Base-by-base conservation (phyloP, 192 early-diverging fungal genomes). In the Geranomyces variabilis region DNA sequence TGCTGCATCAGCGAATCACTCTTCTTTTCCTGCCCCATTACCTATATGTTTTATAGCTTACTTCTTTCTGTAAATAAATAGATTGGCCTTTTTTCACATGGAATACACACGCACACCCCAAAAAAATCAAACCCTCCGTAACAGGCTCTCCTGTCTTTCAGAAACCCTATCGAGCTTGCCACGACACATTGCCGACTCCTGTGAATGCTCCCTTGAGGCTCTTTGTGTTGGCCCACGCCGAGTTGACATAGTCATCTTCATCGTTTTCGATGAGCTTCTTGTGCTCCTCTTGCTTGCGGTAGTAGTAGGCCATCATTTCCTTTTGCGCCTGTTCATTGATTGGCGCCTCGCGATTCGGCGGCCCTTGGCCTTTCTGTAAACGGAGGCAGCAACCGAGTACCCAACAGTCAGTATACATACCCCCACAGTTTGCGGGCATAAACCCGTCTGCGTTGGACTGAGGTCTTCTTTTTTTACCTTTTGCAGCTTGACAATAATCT, bases 301-400 rank as follows among this genome's bases (percentile, higher is more conserved):
- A 84, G 60, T 85, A 88, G 66, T 81, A 87, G 29, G 83, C 84
- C 83, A 87, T 87, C 77, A 88, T 71, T 30, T 87, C 75, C 74
- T 80, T 87, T 69, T 86, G 85, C 43, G 55, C 66, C 44, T 81
- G 67, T 69, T 85, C 87, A 69, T 34, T 58, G 17, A 88, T 8
- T 3, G 84, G 79, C 9, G 83, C 46, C 67, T 88, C 87, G 30
- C 81, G 77, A 15, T 84, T 48, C 10, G 87, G 87, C n/a, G 83
- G 71, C 0, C 85, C 85, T 63, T 79, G 81, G 28, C 79, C 80
- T 43, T 74, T 80, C 79, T 83, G 62, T 26, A 44, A 26, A n/a
- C n/a, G n/a, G n/a, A n/a, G n/a, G n/a, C n/a, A n/a, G n/a, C n/a
- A 21, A 21, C 24, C 13, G 34, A 71, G 47, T 34, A 10, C 21